A percentile compares a stretch with the other conserved stretches of the same genome.
Conservation (phyloP, 2,329 filamentous ascomycete species). For the Diaporthe sp. region DNA sequence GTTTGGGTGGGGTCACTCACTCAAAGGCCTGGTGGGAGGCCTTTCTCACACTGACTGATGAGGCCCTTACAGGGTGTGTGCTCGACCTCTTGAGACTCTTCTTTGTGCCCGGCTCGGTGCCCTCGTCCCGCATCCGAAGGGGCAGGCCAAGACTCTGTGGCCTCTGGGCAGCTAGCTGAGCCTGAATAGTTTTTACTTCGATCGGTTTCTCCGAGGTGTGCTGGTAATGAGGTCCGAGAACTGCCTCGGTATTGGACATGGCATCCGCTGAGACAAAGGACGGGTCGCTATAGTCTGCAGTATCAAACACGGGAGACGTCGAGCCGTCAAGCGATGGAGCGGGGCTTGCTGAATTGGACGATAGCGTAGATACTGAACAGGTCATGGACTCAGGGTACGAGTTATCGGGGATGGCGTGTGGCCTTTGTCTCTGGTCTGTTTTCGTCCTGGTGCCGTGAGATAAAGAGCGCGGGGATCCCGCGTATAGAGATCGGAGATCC, state of each 20-base stretch:
- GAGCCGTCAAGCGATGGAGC: slow-evolving; percentile 24
- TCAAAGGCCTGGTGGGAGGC: slow-evolving; percentile 15
- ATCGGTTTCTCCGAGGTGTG: background rate
- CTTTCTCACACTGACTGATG: slow-evolving; percentile 12
- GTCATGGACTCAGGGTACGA: slow-evolving; percentile 37
- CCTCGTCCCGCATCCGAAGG: slow-evolving; percentile 26
- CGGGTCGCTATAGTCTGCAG: slow-evolving; percentile 37
- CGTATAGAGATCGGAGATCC: slow-evolving; percentile 36
- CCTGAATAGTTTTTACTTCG: background rate
- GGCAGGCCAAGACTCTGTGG: slow-evolving; percentile 30
- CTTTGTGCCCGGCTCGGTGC: slow-evolving; percentile 13
- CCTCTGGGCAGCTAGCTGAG: slow-evolving; percentile 16
- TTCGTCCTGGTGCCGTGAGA: background rate
- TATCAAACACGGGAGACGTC: slow-evolving; percentile 35
- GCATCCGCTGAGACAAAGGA: slow-evolving; percentile 32
- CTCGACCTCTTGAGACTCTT: slow-evolving; percentile 17
- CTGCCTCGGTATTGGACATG: slow-evolving; percentile 24
- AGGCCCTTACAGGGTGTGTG: slow-evolving; percentile 7
- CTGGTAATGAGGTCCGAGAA: slow-evolving; percentile 5
- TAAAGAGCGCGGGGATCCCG: slow-evolving; percentile 33
- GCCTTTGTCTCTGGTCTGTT: slow-evolving; percentile 28
- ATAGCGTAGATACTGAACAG: slow-evolving; percentile 35
- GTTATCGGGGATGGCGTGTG: slow-evolving; percentile 25
- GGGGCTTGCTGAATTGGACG: slow-evolving; percentile 34
- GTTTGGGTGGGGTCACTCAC: slow-evolving; percentile 17